Evolutionary conservation across 139 green algal genomes (phyloP).

Genomic region (Diplosphaera chodatii): DNA sequence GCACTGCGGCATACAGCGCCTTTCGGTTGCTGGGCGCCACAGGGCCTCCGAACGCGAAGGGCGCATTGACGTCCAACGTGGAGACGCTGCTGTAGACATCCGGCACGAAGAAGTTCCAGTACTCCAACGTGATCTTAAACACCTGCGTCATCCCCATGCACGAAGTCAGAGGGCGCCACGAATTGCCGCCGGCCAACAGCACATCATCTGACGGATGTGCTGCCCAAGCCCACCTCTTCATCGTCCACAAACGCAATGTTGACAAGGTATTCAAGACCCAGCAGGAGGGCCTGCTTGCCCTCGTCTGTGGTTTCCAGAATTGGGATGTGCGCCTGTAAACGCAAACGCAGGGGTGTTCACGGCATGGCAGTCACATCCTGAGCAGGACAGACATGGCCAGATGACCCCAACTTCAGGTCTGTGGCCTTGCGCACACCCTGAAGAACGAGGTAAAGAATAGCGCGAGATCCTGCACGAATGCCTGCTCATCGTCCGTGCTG

Average conservation of each 20-base stretch:
- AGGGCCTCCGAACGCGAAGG: conserved; percentile 49
- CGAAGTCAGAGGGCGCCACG: too few relatives aligned
- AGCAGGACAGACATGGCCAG: too few relatives aligned
- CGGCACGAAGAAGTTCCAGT: conserved; percentile 97
- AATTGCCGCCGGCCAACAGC: too few relatives aligned
- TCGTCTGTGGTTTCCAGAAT: conserved; percentile 60
- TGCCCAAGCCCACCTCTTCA: conserved; percentile 52
- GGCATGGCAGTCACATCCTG: too few relatives aligned
- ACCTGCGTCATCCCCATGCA: conserved; percentile 61
- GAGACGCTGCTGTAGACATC: conserved; percentile 77
- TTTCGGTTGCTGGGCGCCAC: conserved; percentile 16
- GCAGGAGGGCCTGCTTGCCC: conserved; percentile 54
- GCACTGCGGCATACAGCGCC: conserved; percentile 63
- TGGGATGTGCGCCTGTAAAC: conserved; percentile 56
- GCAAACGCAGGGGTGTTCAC: too few relatives aligned
- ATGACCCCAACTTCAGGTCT: too few relatives aligned
- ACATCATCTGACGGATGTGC: too few relatives aligned
- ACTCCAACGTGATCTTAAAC: conserved; percentile 99
- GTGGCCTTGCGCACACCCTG: conserved; percentile 76
- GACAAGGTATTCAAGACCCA: conserved; percentile 76
- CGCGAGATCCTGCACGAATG: conserved; percentile 97
- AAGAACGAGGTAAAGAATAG: conserved; percentile 96
- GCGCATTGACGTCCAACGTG: conserved; percentile 20
- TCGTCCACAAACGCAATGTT: conserved; percentile 94
- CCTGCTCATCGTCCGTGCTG: conserved; percentile 87